A percentile compares a stretch with the other conserved stretches of the same genome.
These are phyloP conservation scores for Yarrowia galli DNA, from an alignment of 1,139 yeast species.

Conservation along the genomic window DNA sequence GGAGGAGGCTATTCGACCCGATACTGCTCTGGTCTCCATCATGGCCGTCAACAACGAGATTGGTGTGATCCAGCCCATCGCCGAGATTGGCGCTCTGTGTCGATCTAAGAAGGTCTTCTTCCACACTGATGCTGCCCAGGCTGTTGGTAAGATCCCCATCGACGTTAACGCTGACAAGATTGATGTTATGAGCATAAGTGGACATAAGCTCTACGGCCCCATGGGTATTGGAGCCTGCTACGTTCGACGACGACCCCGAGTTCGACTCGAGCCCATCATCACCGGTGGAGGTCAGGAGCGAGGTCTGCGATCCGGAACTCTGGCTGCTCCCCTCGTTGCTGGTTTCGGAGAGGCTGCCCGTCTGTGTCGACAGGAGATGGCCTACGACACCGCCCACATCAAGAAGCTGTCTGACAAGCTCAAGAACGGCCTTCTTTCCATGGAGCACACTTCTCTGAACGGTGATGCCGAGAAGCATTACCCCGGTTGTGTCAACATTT, in stretches of 20 bases:
- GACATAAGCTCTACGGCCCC: conserved; percentile 98
- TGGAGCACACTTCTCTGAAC: conserved; percentile 88
- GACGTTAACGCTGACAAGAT: conserved; percentile 94
- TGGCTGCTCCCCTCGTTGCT: conserved; percentile 92
- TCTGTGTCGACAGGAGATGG: conserved; percentile 74
- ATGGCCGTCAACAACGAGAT: conserved; percentile 99
- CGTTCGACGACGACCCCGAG: conserved; percentile 98
- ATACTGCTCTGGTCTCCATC: conserved; percentile 87
- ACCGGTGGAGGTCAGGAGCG: conserved; percentile 99
- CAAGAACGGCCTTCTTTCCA: conserved; percentile 71
- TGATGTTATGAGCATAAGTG: conserved; percentile 90
- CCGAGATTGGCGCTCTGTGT: conserved; percentile 90
- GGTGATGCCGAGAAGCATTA: conserved; percentile 79
- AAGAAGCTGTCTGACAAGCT: conserved; percentile 73
- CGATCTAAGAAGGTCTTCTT: conserved; percentile 87
- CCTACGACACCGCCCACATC: conserved; percentile 76
- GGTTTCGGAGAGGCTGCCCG: conserved; percentile 99
- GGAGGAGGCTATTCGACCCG: conserved; percentile 85
- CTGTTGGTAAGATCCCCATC: conserved; percentile 89
- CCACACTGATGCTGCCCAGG: conserved; percentile 99
- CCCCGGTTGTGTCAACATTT: conserved; percentile 94
- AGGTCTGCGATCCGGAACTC: conserved; percentile 95
- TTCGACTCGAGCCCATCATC: conserved; percentile 91
- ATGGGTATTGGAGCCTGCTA: conserved; percentile 97
- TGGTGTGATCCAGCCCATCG: conserved; percentile 96